A percentile compares a stretch with the other conserved stretches of the same genome.
Evolutionary conservation across 192 early-diverging fungal genomes (phyloP).

Genomic region (Endogone sp.): DNA sequence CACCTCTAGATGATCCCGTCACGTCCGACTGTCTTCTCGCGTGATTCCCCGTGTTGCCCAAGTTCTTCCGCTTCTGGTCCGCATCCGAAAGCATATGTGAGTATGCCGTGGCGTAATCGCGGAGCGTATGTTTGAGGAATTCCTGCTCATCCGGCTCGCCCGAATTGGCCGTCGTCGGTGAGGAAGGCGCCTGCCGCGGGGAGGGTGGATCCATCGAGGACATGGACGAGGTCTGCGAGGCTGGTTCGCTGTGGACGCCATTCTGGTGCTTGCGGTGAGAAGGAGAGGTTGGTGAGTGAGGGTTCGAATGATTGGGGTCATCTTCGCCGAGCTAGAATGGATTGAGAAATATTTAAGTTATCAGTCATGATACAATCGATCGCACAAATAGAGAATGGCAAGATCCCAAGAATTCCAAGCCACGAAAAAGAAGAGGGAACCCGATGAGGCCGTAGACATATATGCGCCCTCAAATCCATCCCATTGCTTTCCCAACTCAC

Average conservation of each 20-base stretch:
- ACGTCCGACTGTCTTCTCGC: neutral
- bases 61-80: neutral
- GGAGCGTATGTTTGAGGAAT: neutral
- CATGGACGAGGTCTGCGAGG: neutral
- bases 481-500: neutral
- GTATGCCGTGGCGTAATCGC: neutral
- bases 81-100: too few relatives aligned
- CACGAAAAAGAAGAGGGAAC: too few relatives aligned
- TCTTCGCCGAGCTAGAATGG: neutral
- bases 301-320: neutral
- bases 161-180: neutral
- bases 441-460: too few relatives aligned
- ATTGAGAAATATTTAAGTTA: neutral
- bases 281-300: neutral
- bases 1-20: too few relatives aligned
- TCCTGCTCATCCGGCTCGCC: neutral
- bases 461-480: too few relatives aligned
- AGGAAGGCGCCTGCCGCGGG: neutral
- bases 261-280: neutral
- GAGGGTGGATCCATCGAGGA: neutral
- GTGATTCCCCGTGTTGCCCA: neutral
- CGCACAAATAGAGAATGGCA: neutral
- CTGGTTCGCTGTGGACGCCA: neutral
- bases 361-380: neutral
- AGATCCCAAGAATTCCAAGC: too few relatives aligned